Conservation (phyloP, 192 early-diverging fungal species). For the Umbelopsis ramanniana region DNA sequence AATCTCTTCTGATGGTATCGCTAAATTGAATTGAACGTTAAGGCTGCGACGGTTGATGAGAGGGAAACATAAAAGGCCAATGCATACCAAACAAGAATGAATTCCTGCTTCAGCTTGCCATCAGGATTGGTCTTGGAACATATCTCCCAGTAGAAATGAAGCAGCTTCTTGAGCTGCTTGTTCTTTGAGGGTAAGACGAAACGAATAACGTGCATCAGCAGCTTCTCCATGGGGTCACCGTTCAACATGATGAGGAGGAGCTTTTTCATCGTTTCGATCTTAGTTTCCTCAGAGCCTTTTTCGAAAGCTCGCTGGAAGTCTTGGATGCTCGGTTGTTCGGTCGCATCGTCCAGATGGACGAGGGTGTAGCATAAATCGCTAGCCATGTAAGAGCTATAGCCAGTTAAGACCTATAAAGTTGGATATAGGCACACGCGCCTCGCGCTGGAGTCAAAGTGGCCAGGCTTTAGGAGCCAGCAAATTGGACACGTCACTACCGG, state of each 20-base stretch:
- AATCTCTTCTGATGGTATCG: conserved; percentile 93
- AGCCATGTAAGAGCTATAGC: conserved; percentile 37
- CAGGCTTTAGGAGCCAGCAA: not conserved
- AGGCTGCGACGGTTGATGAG: not conserved
- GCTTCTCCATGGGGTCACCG: conserved; percentile 85
- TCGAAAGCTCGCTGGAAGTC: conserved; percentile 83
- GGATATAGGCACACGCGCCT: conserved; percentile 21
- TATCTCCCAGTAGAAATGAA: conserved; percentile 97
- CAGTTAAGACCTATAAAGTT: conserved; percentile 14
- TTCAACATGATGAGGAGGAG: conserved; percentile 89
- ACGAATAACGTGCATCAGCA: conserved; percentile 98
- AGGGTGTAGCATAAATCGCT: conserved; percentile 65
- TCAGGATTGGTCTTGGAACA: conserved; percentile 91
- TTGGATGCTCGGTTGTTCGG: conserved; percentile 72
- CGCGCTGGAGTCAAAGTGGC: not conserved
- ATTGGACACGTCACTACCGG: conserved; percentile 15
- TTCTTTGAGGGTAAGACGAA: conserved; percentile 96
- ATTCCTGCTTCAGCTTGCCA: conserved; percentile 93
- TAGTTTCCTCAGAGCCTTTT: conserved; percentile 88
- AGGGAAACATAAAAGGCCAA: not conserved
- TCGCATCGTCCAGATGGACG: conserved; percentile 63
- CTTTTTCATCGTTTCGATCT: conserved; percentile 95
- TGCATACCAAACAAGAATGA: conserved; percentile 89
- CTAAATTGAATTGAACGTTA: conserved; percentile 37
- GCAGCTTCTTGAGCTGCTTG: conserved; percentile 96